Percentiles rank a stretch among this genome's conserved stretches.
Evolutionary conservation across 148 eudicot genomes (phyloP).

Genomic region (Persicaria maculosa): DNA sequence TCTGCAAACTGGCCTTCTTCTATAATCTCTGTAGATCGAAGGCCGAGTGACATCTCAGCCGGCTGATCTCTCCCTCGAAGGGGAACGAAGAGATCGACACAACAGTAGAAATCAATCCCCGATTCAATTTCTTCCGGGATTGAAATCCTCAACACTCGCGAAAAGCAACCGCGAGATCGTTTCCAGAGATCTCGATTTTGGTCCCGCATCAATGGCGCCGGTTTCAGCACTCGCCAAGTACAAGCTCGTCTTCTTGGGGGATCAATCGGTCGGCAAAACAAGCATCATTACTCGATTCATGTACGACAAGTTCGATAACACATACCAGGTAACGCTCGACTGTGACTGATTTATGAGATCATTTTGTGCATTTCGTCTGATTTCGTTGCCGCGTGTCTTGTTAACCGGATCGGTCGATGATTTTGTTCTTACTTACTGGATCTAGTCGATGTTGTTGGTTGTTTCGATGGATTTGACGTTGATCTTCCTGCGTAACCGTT

Average conservation of each 20-base stretch:
- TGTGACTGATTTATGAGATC: conserved; percentile 10
- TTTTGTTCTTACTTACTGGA: neutral
- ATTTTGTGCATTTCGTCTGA: neutral
- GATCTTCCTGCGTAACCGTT: neutral
- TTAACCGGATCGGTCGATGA: neutral
- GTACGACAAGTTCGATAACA: conserved; percentile 47
- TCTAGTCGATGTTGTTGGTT: neutral
- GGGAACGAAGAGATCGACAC: neutral
- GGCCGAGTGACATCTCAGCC: neutral
- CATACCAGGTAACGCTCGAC: conserved; percentile 30
- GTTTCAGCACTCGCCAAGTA: conserved; percentile 49
- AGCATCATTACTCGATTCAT: conserved; percentile 50
- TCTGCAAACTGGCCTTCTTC: neutral
- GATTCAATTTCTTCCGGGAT: neutral
- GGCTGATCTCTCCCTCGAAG: neutral
- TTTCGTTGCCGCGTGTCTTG: neutral
- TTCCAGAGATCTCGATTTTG: conserved; percentile 1
- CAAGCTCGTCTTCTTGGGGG: conserved; percentile 45
- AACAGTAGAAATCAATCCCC: neutral
- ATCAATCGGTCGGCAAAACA: conserved; percentile 49
- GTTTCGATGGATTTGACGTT: neutral
- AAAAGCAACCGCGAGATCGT: neutral
- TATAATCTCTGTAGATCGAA: neutral
- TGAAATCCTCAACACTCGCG: neutral
- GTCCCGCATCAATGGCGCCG: conserved; percentile 28